These are phyloP conservation scores for Aureobasidium zeae DNA, from an alignment of 2,329 filamentous ascomycete genomes.

Conservation along the genomic window DNA sequence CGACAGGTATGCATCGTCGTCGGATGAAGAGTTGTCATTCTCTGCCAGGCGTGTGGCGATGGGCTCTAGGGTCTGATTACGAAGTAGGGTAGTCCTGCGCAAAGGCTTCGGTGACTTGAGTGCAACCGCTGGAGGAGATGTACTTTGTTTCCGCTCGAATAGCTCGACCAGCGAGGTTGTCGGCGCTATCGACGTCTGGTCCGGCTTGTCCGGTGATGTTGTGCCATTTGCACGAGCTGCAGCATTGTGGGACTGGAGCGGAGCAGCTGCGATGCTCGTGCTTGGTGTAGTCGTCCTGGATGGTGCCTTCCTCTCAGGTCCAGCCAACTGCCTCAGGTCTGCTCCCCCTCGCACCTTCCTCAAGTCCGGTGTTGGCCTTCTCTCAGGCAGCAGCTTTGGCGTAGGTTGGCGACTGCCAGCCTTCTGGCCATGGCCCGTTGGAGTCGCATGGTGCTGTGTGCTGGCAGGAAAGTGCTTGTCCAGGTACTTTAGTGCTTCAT, in stretches of 20 bases:
- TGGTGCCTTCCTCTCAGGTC: too few relatives aligned
- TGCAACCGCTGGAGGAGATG: constrained; percentile 10
- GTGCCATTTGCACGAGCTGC: too few relatives aligned
- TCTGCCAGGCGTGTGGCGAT: constrained; percentile 7
- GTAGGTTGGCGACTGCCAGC: too few relatives aligned
- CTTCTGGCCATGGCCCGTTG: too few relatives aligned
- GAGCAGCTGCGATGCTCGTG: not conserved
- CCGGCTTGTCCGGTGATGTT: constrained; percentile 25
- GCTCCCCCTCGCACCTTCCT: too few relatives aligned
- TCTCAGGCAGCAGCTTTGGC: too few relatives aligned
- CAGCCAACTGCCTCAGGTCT: too few relatives aligned
- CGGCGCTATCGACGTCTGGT: constrained; percentile 51
- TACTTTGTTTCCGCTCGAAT: constrained; percentile 48
- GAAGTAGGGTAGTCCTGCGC: constrained; percentile 18
- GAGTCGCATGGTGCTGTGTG: too few relatives aligned
- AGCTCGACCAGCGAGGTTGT: constrained; percentile 58
- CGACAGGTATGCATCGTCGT: constrained; percentile 21
- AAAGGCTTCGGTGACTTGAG: constrained; percentile 34
- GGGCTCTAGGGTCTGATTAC: constrained; percentile 4
- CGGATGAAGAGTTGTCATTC: constrained; percentile 19
- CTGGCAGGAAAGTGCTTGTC: constrained; percentile 5
- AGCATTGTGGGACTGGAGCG: not conserved
- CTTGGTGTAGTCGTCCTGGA: too few relatives aligned
- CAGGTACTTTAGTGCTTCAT: constrained; percentile 10
- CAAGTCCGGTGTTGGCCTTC: too few relatives aligned